Base-by-base conservation (phyloP, 2,329 filamentous ascomycete species). In the Phialophora tarda region DNA sequence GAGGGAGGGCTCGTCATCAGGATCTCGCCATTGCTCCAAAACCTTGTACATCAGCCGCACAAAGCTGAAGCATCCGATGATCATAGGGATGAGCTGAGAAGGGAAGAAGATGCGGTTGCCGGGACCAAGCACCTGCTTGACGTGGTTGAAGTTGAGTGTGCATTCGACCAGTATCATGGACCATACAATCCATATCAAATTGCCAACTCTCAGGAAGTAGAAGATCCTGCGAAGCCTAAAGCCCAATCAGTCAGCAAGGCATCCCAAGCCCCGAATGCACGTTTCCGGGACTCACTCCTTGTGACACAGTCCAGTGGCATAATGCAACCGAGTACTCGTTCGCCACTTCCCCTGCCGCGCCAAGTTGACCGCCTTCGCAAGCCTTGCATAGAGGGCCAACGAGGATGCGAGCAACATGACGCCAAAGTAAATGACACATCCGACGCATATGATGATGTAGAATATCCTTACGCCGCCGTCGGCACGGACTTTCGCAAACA, bases 1-100 rank as follows among this genome's bases (percentile, higher is more conserved):
- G 12, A 64, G 61, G 3, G 67, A 69, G 5, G 67, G 64, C 12
- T 69, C 67, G 47, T 66, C 67, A 17, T 62, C 61, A 10, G 67
- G 64, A 44, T 60, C 65, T 53, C 67, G 65, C 61, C 57, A 64
- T 21, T 59, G 53, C 48, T 66, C 64, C 23, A 66, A 60, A 7
- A 66, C 56, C n/a, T 61, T 64, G 53, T 61, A 69, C 24, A 50
- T 26, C 48, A 69, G 44, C 23, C 67, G 56, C 1, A 64, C 57
- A 34, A 69, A 69, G 30, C 59, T 66, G 57, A 66, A 66, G 24
- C 56, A 34, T 23, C 67, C 67, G 38, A 69, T 66, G n/a, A 69
- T 61, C 57, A 66, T 55, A 10, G 67, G 67, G n/a, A 69, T 51
- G 4, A 69, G 61, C 41, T 69, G 67, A 12, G 55, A 56, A 14